phyloP scores from a whole-genome alignment of 2,329 filamentous ascomycete species.

The Claviceps maximensis region DNA sequence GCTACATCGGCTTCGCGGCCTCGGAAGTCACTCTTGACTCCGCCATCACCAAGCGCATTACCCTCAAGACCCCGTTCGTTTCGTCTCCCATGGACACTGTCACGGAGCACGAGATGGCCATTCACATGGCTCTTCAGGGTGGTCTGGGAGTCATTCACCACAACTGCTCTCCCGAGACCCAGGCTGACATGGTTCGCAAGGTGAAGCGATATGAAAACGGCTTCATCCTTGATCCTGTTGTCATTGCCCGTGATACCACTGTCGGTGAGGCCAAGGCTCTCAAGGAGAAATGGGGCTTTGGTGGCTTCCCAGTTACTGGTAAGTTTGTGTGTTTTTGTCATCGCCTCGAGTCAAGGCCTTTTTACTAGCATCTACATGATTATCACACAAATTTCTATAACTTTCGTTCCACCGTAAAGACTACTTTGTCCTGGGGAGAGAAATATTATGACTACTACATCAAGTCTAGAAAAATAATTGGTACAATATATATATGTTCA shows the following conservation, averaged over 20 bases:
- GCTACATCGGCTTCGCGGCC: conserved; percentile 96
- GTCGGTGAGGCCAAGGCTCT: conserved; percentile 82
- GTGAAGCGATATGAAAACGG: conserved; percentile 99
- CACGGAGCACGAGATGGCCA: conserved; percentile 98
- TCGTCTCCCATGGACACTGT: conserved; percentile 99
- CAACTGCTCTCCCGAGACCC: conserved; percentile 95
- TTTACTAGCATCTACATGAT: conserved; percentile 44
- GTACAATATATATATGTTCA: not conserved
- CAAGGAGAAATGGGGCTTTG: conserved; percentile 97
- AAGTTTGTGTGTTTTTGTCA: conserved; percentile 30
- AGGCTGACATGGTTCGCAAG: conserved; percentile 98
- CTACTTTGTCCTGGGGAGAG: conserved; percentile 70
- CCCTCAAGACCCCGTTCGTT: conserved; percentile 89
- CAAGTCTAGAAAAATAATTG: too few relatives aligned
- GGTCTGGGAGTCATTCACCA: conserved; percentile 94
- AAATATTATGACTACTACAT: conserved; percentile 20
- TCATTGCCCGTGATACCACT: conserved; percentile 76
- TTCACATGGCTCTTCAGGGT: conserved; percentile 84
- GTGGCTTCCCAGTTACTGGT: conserved; percentile 98
- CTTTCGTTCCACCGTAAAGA: conserved; percentile 99
- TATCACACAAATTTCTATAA: conserved; percentile 67
- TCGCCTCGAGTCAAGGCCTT: conserved; percentile 2
- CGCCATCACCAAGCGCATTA: conserved; percentile 87
- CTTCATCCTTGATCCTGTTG: conserved; percentile 92
- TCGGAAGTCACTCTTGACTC: conserved; percentile 80